Evolutionary conservation across 2,329 filamentous ascomycete species (phyloP).

Genomic region (Apiospora hydei): DNA sequence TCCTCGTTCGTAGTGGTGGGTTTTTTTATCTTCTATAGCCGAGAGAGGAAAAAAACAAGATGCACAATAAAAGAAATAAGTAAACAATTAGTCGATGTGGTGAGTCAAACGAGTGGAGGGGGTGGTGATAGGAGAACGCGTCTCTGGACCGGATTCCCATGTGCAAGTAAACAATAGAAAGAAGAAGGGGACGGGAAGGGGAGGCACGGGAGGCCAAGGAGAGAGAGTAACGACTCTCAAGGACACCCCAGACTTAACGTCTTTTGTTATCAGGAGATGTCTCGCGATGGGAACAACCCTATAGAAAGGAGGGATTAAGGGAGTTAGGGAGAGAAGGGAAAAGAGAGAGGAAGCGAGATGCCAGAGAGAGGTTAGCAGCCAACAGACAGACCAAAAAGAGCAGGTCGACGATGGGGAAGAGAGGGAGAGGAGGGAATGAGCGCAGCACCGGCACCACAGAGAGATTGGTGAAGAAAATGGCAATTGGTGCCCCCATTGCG

Average conservation of each 20-base stretch:
- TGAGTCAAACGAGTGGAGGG: slow-evolving; percentile 21
- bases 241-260: slow-evolving; percentile 20
- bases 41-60: not conserved
- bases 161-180: slow-evolving; percentile 26
- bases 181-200: slow-evolving; percentile 28
- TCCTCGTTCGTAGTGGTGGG: slow-evolving; percentile 8
- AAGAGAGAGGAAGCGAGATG: not conserved
- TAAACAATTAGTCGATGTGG: slow-evolving; percentile 22
- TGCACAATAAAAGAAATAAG: slow-evolving; percentile 19
- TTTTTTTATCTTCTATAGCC: slow-evolving; percentile 7
- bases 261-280: slow-evolving; percentile 35
- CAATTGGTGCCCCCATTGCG: slow-evolving; percentile 17
- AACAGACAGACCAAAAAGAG: slow-evolving; percentile 18
- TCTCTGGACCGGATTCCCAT: slow-evolving; percentile 17
- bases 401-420: slow-evolving; percentile 7
- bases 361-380: slow-evolving; percentile 8
- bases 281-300: slow-evolving; percentile 31
- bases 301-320: slow-evolving; percentile 30
- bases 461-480: slow-evolving; percentile 20
- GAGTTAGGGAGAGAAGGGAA: slow-evolving; percentile 29
- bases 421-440: slow-evolving; percentile 5
- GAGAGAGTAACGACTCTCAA: slow-evolving; percentile 5
- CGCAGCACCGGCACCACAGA: not conserved
- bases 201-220: slow-evolving; percentile 27
- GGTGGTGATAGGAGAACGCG: slow-evolving; percentile 14